Evolutionary conservation across 768 basidiomycete genomes (phyloP).

Genomic region (Lactarius trivialis): DNA sequence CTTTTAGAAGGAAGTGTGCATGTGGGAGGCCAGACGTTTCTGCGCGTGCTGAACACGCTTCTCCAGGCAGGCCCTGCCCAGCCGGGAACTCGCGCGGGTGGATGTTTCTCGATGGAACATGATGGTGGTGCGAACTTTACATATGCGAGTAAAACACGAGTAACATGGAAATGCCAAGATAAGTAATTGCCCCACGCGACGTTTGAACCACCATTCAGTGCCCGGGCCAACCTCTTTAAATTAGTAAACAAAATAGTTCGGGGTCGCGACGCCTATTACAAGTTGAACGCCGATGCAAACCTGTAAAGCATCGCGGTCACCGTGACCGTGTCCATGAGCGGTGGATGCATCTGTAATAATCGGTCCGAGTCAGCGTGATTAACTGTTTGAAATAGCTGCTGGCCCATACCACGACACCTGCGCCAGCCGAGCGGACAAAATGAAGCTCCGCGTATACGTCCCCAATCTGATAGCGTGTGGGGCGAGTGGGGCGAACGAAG

Average conservation of each 20-base stretch:
- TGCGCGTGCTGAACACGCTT: conserved; percentile 17
- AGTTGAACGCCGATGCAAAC: conserved; percentile 52
- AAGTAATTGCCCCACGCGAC: conserved; percentile 20
- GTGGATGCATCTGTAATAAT: conserved; percentile 64
- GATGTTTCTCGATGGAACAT: conserved; percentile 21
- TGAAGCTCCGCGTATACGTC: conserved; percentile 85
- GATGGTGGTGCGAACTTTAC: conserved; percentile 16
- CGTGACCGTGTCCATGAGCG: conserved; percentile 84
- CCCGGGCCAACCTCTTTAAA: conserved; percentile 20
- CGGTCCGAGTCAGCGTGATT: conserved; percentile 9
- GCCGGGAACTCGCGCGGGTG: conserved; percentile 13
- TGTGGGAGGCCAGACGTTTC: conserved; percentile 13
- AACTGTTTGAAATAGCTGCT: conserved; percentile 14
- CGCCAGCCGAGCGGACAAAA: conserved; percentile 70
- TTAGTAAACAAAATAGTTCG: conserved; percentile 16
- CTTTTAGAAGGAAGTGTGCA: conserved; percentile 11
- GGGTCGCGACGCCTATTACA: conserved; percentile 22
- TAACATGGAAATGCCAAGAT: conserved; percentile 22
- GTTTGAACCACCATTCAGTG: conserved; percentile 12
- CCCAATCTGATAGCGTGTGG: conserved; percentile 77
- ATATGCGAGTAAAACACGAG: conserved; percentile 20
- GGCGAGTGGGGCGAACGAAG: conserved; percentile 71
- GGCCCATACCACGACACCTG: conserved; percentile 66
- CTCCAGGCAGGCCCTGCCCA: conserved; percentile 15
- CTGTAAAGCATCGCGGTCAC: conserved; percentile 84